Percentiles rank a stretch among this genome's conserved stretches.
Conservation (phyloP, 163 green algal genomes). For the Scenedesmus sp. region DNA sequence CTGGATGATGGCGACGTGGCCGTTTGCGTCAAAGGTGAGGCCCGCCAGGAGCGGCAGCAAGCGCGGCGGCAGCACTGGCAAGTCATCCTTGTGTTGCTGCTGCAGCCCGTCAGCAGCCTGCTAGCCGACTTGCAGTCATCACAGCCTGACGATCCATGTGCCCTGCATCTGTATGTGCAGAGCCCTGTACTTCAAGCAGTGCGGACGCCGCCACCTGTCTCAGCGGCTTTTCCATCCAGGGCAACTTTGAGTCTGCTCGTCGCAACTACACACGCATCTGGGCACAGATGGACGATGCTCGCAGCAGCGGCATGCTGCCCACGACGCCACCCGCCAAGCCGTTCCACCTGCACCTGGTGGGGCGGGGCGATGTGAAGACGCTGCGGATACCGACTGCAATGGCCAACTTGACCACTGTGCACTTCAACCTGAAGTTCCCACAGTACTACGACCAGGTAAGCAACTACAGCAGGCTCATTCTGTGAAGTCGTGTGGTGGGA, state of each 20-base stretch:
- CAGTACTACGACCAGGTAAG: slow-evolving; percentile 53
- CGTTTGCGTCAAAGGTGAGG: slow-evolving; percentile 19
- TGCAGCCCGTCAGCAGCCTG: no score
- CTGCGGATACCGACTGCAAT: slow-evolving; percentile 16
- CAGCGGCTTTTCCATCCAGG: slow-evolving; percentile 54
- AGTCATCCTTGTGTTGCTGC: not conserved
- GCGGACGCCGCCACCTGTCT: slow-evolving; percentile 29
- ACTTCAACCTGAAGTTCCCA: slow-evolving; percentile 48
- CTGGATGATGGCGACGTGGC: slow-evolving; percentile 52
- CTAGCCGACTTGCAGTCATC: no score
- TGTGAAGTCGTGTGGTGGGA: no score
- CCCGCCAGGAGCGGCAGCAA: not conserved
- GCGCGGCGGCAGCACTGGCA: not conserved
- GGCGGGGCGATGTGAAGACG: slow-evolving; percentile 17
- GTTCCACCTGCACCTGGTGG: slow-evolving; percentile 56
- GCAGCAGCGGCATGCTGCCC: not conserved
- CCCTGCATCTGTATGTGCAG: not conserved
- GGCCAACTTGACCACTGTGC: slow-evolving; percentile 12
- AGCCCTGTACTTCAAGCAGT: not conserved
- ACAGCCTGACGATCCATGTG: no score
- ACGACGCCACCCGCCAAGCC: not conserved
- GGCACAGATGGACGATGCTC: slow-evolving; percentile 16
- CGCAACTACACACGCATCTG: slow-evolving; percentile 55
- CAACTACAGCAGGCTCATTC: not conserved
- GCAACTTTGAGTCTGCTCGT: slow-evolving; percentile 55